phyloP scores from a whole-genome alignment of 148 eudicot genomes.

The Euryodendron excelsum region DNA sequence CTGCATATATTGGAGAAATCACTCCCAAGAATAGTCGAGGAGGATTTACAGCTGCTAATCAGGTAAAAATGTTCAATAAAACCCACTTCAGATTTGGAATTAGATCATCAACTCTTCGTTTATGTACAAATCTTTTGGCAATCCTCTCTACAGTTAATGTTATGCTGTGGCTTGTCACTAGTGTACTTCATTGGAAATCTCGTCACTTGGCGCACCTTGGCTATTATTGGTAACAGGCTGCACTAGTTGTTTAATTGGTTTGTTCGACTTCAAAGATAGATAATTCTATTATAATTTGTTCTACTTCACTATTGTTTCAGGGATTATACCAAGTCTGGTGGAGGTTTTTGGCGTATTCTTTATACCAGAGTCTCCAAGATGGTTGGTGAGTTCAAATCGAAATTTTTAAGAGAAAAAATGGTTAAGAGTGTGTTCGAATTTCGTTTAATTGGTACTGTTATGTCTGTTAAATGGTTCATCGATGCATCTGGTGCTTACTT shows the following conservation, averaged over 20 bases:
- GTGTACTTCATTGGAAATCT: conserved; percentile 37
- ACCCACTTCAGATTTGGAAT: background rate
- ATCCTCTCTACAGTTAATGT: conserved; percentile 34
- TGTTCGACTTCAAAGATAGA: too few relatives aligned
- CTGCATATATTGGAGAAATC: conserved; percentile 53
- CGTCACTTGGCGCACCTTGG: conserved; percentile 43
- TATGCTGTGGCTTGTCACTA: conserved; percentile 35
- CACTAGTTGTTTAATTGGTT: background rate
- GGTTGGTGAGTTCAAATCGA: conserved; percentile 20
- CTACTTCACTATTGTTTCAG: conserved; percentile 1
- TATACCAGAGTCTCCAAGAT: conserved; percentile 37
- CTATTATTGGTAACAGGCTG: conserved; percentile 37
- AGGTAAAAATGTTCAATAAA: conserved; percentile 20
- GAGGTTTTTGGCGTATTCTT: conserved; percentile 25
- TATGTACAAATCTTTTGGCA: background rate
- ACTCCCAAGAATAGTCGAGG: conserved; percentile 55
- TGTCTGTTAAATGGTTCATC: too few relatives aligned
- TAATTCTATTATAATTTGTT: too few relatives aligned
- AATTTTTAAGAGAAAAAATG: background rate
- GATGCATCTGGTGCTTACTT: too few relatives aligned
- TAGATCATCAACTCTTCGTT: background rate
- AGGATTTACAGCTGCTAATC: conserved; percentile 22
- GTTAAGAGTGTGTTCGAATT: too few relatives aligned
- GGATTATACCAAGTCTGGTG: conserved; percentile 17
- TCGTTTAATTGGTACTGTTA: background rate